These are phyloP conservation scores for Fraxinus paxiana DNA, from an alignment of 305 asterid genomes.

Conservation along the genomic window DNA sequence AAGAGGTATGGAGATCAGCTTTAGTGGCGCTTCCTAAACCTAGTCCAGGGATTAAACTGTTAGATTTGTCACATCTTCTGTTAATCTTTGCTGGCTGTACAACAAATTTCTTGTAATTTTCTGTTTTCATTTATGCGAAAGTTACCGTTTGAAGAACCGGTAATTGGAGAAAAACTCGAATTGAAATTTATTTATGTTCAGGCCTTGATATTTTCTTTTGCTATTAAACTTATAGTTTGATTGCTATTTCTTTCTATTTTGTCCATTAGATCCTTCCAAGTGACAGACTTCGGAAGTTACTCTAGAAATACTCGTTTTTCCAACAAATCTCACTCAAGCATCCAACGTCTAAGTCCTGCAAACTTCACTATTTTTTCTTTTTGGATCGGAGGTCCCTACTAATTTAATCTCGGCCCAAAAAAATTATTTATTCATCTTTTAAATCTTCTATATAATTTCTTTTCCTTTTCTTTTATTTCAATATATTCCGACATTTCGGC, in stretches of 20 bases:
- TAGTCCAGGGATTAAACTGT: slow-evolving; percentile 18
- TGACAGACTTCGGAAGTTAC: neutral
- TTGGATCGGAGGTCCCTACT: neutral
- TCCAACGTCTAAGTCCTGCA: neutral
- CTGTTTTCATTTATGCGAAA: neutral
- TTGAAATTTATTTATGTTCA: neutral
- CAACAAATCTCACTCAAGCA: neutral
- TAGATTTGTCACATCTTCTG: slow-evolving; percentile 26
- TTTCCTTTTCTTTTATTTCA: neutral
- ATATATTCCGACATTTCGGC: neutral
- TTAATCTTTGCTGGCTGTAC: slow-evolving; percentile 8
- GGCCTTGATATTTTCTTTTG: neutral
- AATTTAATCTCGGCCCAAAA: too few relatives aligned
- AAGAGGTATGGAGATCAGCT: slow-evolving; percentile 71
- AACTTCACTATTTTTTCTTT: too few relatives aligned
- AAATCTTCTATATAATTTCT: neutral
- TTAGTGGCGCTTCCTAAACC: slow-evolving; percentile 47
- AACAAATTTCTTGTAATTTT: neutral
- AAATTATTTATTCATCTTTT: neutral
- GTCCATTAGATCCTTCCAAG: neutral
- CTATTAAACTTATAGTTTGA: neutral
- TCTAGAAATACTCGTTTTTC: neutral
- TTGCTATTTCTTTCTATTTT: neutral
- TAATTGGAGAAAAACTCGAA: neutral
- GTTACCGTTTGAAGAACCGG: neutral